Percentiles rank a stretch among this genome's conserved stretches.
Conservation (phyloP, 345 rosid species). For the Eucalyptus victrix region DNA sequence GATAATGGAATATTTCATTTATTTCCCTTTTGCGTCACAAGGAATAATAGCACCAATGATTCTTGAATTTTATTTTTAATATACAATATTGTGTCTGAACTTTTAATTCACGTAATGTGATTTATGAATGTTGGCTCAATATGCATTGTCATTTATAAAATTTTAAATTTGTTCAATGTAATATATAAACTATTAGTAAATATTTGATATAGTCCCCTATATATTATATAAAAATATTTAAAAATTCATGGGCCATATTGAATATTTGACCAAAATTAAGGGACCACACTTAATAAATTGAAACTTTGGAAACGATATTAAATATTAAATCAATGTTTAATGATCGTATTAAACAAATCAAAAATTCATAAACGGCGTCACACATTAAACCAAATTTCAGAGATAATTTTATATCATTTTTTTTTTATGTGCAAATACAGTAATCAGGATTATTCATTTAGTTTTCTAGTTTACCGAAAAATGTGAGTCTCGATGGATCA, state of each 20-base stretch:
- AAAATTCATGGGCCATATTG: rapidly evolving
- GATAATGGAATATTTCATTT: background rate
- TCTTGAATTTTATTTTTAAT: too few species aligned
- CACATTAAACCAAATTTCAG: rapidly evolving
- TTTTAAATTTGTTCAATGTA: rapidly evolving
- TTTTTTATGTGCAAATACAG: background rate
- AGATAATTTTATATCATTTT: background rate
- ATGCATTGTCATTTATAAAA: rapidly evolving
- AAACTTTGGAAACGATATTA: rapidly evolving
- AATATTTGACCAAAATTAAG: rapidly evolving
- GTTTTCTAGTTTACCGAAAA: background rate
- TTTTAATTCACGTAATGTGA: rapidly evolving
- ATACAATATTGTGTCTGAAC: too few species aligned
- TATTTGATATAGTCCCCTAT: rapidly evolving
- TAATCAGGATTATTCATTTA: rapidly evolving
- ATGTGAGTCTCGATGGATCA: background rate
- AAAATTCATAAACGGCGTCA: rapidly evolving
- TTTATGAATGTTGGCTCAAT: rapidly evolving
- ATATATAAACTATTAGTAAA: rapidly evolving
- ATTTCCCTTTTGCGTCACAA: background rate
- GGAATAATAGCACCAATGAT: too few species aligned
- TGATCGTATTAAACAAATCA: rapidly evolving
- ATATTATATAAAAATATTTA: rapidly evolving
- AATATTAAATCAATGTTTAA: rapidly evolving
- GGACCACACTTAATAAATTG: background rate